Percentiles rank a stretch among this genome's conserved stretches.
Evolutionary conservation across 192 early-diverging fungal species (phyloP).

Genomic region (Coemansia aciculifera): DNA sequence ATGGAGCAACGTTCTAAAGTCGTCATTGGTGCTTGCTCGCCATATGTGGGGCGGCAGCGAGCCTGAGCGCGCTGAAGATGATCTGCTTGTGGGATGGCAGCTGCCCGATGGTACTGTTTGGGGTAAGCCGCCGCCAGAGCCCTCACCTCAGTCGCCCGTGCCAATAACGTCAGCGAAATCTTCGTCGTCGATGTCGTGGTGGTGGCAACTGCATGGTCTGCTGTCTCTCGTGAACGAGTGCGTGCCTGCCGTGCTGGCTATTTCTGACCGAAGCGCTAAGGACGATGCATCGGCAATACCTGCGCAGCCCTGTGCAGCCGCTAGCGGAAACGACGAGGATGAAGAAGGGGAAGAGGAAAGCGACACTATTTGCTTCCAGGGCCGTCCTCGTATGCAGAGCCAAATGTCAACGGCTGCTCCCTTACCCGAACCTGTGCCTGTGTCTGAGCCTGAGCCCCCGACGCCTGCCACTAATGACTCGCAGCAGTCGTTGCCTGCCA

Average conservation of each 20-base stretch:
- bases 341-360: conserved; percentile 16
- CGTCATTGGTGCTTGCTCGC: conserved; percentile 13
- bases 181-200: conserved; percentile 12
- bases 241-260: conserved; percentile 19
- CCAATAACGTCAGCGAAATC: not conserved
- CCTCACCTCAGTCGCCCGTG: not conserved
- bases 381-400: conserved; percentile 16
- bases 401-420: conserved; percentile 2
- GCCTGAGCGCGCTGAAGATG: conserved; percentile 17
- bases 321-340: conserved; percentile 6
- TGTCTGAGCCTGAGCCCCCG: not conserved
- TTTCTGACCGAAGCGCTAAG: conserved; percentile 8
- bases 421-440: not conserved
- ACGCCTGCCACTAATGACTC: not conserved
- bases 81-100: conserved; percentile 40
- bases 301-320: not conserved
- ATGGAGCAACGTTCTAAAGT: conserved; percentile 15
- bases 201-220: conserved; percentile 33
- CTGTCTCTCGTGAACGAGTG: conserved; percentile 23
- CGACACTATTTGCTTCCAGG: conserved; percentile 45
- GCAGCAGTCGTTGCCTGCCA: conserved; percentile 24
- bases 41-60: conserved; percentile 25
- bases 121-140: conserved; percentile 8
- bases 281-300: not conserved
- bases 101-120: conserved; percentile 48